Evolutionary conservation across 179 eudicot genomes (phyloP).

Genomic region (Sideroxylon spinosum): DNA sequence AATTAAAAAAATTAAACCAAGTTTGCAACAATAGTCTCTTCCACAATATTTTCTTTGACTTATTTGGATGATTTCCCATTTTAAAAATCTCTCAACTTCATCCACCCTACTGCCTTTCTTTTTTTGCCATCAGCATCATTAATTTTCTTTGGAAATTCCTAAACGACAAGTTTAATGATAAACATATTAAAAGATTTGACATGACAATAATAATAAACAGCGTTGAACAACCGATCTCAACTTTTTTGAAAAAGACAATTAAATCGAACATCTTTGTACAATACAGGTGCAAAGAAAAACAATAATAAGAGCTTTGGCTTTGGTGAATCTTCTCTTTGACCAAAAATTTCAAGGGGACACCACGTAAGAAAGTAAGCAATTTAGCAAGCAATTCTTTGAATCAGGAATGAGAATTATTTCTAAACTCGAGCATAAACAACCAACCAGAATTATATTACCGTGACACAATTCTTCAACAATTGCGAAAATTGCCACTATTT

Average conservation of each 20-base stretch:
- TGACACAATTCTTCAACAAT: background rate
- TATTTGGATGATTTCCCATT: slow-evolving; percentile 34
- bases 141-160: slow-evolving; percentile 37
- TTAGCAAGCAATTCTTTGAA: no score
- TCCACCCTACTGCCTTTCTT: slow-evolving; percentile 43
- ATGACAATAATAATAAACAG: background rate
- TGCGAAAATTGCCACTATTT: background rate
- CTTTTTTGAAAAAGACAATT: background rate
- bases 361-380: no score
- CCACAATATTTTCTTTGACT: slow-evolving; percentile 33
- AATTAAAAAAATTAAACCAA: slow-evolving; percentile 9
- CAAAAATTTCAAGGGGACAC: no score
- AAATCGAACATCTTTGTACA: background rate
- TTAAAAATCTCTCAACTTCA: slow-evolving; percentile 39
- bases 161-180: background rate
- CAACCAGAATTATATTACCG: no score
- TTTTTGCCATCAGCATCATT: slow-evolving; percentile 50
- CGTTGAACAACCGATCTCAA: background rate
- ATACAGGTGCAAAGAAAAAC: background rate
- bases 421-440: no score
- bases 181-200: background rate
- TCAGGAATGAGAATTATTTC: no score
- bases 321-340: no score
- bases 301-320: no score
- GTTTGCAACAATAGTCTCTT: background rate